Percentiles rank a stretch among this genome's conserved stretches.
phyloP scores from a whole-genome alignment of 2,329 filamentous ascomycete genomes.

The Fusarium sp. region DNA sequence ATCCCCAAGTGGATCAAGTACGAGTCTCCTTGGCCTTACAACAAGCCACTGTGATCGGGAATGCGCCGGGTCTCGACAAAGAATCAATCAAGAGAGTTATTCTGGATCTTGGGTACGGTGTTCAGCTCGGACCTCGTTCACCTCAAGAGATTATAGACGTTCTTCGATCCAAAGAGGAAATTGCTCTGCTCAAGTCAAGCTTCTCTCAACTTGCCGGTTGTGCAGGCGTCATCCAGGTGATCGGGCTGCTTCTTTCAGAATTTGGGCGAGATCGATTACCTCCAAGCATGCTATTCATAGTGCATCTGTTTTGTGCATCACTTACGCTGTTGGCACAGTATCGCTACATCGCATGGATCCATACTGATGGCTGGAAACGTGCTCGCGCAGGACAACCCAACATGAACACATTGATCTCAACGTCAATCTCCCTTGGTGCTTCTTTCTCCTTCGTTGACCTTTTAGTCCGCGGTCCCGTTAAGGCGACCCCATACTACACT shows the following conservation, averaged over 20 bases:
- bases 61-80: not conserved
- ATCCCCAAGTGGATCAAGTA: not conserved
- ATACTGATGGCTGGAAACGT: not conserved
- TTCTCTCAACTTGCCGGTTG: not conserved
- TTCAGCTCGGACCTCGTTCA: not conserved
- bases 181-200: not conserved
- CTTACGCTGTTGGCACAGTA: not conserved
- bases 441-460: not conserved
- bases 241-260: fast-evolving
- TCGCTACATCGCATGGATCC: not conserved
- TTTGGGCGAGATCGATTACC: not conserved
- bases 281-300: not conserved
- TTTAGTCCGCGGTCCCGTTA: not conserved
- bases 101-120: not conserved
- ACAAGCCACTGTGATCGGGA: not conserved
- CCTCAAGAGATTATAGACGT: not conserved
- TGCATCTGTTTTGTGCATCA: not conserved
- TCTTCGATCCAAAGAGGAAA: not conserved
- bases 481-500: not conserved
- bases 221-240: not conserved
- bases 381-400: not conserved
- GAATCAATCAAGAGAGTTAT: not conserved
- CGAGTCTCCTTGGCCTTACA: not conserved
- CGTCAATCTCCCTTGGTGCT: not conserved
- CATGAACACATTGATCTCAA: not conserved